Conservation (phyloP, 257 asterid species). For the Solanum arcanum region DNA sequence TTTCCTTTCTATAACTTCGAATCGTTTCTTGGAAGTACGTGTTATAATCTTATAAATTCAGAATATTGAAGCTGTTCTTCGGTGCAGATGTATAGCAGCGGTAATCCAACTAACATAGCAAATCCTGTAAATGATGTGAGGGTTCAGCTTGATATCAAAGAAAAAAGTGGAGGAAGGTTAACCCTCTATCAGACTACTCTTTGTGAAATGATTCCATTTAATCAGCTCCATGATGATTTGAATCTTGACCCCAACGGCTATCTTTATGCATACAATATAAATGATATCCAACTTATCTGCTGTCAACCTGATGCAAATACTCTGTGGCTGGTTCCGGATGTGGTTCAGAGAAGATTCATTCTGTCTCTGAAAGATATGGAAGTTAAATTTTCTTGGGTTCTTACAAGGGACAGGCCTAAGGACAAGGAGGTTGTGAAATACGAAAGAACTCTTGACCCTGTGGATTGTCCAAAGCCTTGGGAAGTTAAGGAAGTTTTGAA, state of each 20-base stretch:
- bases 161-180: slow-evolving; percentile 68
- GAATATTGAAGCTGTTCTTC: slow-evolving; percentile 2
- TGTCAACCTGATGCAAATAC: slow-evolving; percentile 89
- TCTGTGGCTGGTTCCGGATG: slow-evolving; percentile 81
- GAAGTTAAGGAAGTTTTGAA: slow-evolving; percentile 69
- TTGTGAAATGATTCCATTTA: slow-evolving; percentile 72
- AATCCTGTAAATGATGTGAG: slow-evolving; percentile 91
- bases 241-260: slow-evolving; percentile 63
- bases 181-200: slow-evolving; percentile 81
- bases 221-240: slow-evolving; percentile 18
- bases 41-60: background rate
- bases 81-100: slow-evolving; percentile 93
- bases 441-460: slow-evolving; percentile 45
- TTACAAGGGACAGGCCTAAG: slow-evolving; percentile 91
- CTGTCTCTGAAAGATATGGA: slow-evolving; percentile 58
- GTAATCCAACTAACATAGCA: slow-evolving; percentile 95
- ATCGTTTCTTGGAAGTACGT: background rate
- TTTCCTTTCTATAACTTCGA: background rate
- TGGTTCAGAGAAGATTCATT: slow-evolving; percentile 66
- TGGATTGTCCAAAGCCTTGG: slow-evolving; percentile 57
- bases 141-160: slow-evolving; percentile 73
- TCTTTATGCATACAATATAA: slow-evolving; percentile 53
- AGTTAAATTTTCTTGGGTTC: slow-evolving; percentile 76
- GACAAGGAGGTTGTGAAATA: slow-evolving; percentile 90
- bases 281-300: slow-evolving; percentile 85